These are phyloP conservation scores for Exophiala alcalophila DNA, from an alignment of 2,329 filamentous ascomycete genomes.

Conservation along the genomic window DNA sequence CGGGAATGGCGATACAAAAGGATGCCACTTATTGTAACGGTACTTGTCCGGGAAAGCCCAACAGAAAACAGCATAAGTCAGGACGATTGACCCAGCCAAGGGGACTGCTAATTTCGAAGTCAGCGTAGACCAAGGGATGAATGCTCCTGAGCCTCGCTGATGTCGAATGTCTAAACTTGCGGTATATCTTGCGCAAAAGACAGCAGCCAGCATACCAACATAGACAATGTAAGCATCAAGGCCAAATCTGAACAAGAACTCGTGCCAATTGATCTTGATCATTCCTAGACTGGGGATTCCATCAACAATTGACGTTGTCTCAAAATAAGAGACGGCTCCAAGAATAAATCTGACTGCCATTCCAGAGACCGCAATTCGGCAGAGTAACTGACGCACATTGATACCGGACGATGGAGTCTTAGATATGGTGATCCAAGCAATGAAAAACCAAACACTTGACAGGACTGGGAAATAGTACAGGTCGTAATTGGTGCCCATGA, in stretches of 20 bases:
- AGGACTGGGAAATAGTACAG: conserved; percentile 60
- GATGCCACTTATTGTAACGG: conserved; percentile 52
- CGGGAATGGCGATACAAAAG: conserved; percentile 54
- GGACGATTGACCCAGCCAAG: conserved; percentile 28
- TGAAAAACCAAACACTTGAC: conserved; percentile 61
- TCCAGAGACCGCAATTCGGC: conserved; percentile 50
- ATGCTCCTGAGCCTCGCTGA: not conserved
- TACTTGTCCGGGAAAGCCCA: conserved; percentile 36
- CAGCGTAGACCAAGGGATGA: not conserved
- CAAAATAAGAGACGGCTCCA: conserved; percentile 42
- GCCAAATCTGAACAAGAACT: conserved; percentile 51
- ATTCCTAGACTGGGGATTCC: conserved; percentile 35
- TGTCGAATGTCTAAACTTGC: conserved; percentile 1
- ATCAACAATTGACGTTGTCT: conserved; percentile 40
- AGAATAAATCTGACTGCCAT: conserved; percentile 33
- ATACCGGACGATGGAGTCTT: conserved; percentile 44
- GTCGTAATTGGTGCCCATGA: conserved; percentile 56
- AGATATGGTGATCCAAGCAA: conserved; percentile 54
- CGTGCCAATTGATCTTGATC: conserved; percentile 35
- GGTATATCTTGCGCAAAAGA: conserved; percentile 38
- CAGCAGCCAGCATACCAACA: conserved; percentile 53
- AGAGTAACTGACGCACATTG: conserved; percentile 42
- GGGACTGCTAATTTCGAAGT: conserved; percentile 13
- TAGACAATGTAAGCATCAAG: conserved; percentile 58
- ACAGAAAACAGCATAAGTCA: conserved; percentile 26